Evolutionary conservation across 176 grass and related monocot species (phyloP), one percentile per base, ranked within the genome.

Genomic region (Puccinellia tenuiflora): DNA sequence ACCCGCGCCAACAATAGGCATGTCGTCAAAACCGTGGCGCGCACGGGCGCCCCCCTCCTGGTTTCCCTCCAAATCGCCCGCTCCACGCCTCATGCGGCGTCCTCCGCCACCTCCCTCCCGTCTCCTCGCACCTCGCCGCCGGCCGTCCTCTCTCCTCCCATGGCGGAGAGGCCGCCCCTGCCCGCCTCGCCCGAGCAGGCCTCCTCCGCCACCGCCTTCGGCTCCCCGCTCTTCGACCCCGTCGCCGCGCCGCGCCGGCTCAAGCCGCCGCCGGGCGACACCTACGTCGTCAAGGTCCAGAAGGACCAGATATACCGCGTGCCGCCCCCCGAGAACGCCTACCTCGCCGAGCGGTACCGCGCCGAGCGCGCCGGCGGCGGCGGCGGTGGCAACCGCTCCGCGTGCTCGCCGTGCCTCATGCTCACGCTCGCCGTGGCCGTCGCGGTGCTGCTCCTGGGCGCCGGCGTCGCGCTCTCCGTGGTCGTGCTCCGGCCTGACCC

Each of bases 231-330:
- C n/a, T n/a, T n/a, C 59, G 50, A 79, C 20, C 85, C 80, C 45
- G 24, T 26, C 29, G 47, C 68, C 13, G 53, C 73, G 38, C 82
- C 20, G 62, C 18, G 53, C 72, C 81, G 48, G 69, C 69, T 73
- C 69, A 73, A 16, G 69, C 0, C 56, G 6, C 12, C 31, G 1
- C 9, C 57, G 62, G 69, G 28, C 45, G 81, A 89, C 35, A 97
- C 90, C 24, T 97, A 97, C 86, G 76, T 97, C 45, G 88, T 97
- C 70, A 81, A 94, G 39, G 90, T 97, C 21, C 92, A 89, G 14
- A 97, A 97, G 88, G 94, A 97, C 21, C 94, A 97, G 81, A 89
- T 97, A 83, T 97, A 94, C 90, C 92, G 85, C 18, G 81, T 97
- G 16, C 94, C 94, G 18, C 94, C 94, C 1, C 94, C 94, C 11